Conservation (phyloP, 192 early-diverging fungal genomes). For the Diversispora epigaea region DNA sequence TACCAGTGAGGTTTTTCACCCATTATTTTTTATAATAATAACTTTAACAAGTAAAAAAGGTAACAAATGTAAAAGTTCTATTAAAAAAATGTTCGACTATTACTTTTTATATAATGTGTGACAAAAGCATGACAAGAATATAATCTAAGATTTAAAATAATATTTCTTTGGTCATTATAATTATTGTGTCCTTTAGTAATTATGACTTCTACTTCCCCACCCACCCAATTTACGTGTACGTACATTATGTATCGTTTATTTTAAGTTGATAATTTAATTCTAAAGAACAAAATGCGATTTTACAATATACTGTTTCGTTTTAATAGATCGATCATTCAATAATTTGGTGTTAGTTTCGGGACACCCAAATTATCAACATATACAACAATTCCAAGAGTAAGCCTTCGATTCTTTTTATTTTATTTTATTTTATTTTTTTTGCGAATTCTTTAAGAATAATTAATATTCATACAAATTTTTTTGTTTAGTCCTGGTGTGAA, state of each 20-base stretch:
- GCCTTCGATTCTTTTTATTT: not conserved
- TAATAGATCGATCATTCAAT: constrained; percentile 53
- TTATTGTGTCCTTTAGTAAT: too few species aligned
- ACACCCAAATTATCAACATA: constrained; percentile 50
- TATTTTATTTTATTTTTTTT: not conserved
- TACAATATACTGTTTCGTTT: not conserved
- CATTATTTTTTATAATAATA: too few species aligned
- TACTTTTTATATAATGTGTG: too few species aligned
- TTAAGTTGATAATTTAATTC: not conserved
- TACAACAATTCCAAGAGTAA: constrained; percentile 57
- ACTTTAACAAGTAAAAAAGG: not conserved
- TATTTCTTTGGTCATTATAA: too few species aligned
- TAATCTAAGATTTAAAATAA: too few species aligned
- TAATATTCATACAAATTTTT: not conserved
- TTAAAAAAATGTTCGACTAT: too few species aligned
- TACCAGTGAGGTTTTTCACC: too few species aligned
- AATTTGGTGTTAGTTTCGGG: constrained; percentile 56
- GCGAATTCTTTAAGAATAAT: constrained; percentile 6
- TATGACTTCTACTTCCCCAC: constrained; percentile 36
- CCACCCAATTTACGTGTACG: constrained; percentile 60
- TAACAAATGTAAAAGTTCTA: not conserved
- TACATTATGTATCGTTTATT: not conserved
- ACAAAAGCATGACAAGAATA: too few species aligned
- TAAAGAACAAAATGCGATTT: not conserved
- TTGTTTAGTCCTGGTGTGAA: constrained; percentile 45